These are phyloP conservation scores for Rutidosis leptorrhynchoides DNA, from an alignment of 129 eudicot species.

Conservation along the genomic window DNA sequence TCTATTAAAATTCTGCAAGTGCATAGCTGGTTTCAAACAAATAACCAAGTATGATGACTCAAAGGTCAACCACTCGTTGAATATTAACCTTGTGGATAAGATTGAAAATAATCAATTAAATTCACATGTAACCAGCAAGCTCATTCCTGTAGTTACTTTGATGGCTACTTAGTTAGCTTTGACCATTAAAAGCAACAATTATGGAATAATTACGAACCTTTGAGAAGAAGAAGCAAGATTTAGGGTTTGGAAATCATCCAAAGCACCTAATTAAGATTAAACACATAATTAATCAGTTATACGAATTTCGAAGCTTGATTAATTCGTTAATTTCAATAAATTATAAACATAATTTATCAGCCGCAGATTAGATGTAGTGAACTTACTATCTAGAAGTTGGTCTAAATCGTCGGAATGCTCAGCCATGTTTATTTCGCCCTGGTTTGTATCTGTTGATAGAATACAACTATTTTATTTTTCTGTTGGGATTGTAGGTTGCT, in stretches of 20 bases:
- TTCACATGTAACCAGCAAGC: background rate
- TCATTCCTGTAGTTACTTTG: background rate
- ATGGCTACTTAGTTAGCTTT: conserved; percentile 12
- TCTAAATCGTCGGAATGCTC: conserved; percentile 73
- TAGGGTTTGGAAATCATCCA: conserved; percentile 92
- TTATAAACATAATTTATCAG: background rate
- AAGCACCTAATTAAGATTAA: conserved; percentile 55
- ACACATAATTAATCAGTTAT: background rate
- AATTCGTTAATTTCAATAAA: background rate
- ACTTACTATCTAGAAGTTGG: conserved; percentile 93
- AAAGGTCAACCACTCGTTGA: background rate
- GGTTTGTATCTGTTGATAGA: background rate
- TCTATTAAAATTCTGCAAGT: background rate
- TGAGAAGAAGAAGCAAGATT: conserved; percentile 76
- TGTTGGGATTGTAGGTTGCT: conserved; percentile 5
- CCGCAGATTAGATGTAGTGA: background rate
- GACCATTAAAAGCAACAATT: background rate
- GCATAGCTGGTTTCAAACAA: background rate
- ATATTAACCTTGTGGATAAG: background rate
- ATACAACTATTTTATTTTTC: conserved; percentile 11
- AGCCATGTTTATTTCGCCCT: conserved; percentile 40
- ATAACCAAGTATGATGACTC: background rate
- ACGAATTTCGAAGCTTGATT: background rate
- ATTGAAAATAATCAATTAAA: background rate
- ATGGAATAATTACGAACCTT: conserved; percentile 39